Evolutionary conservation across 2,329 filamentous ascomycete genomes (phyloP).

Genomic region (Neoarthrinium moseri): DNA sequence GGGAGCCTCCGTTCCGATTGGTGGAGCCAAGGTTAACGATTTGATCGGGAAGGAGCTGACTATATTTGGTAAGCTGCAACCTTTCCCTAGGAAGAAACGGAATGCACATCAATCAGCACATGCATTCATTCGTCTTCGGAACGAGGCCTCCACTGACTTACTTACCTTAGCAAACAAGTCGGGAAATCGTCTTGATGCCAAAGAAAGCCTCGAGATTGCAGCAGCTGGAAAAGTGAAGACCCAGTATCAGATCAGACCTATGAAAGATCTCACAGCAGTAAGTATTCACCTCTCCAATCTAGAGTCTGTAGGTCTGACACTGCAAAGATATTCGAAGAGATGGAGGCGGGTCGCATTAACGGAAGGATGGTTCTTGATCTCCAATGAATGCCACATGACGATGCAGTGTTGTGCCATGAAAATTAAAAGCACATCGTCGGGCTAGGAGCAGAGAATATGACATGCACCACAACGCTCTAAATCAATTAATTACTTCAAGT

Average conservation of each 20-base stretch:
- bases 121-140: too few relatives aligned
- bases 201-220: conserved; percentile 46
- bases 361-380: conserved; percentile 48
- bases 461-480: too few relatives aligned
- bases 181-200: conserved; percentile 48
- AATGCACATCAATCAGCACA: too few relatives aligned
- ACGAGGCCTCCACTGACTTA: too few relatives aligned
- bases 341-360: conserved; percentile 40
- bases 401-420: too few relatives aligned
- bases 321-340: conserved; percentile 43
- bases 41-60: conserved; percentile 40
- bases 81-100: too few relatives aligned
- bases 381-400: too few relatives aligned
- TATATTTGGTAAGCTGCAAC: conserved; percentile 25
- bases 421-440: too few relatives aligned
- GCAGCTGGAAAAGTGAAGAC: conserved; percentile 42
- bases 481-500: too few relatives aligned
- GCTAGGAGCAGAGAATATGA: too few relatives aligned
- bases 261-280: conserved; percentile 1
- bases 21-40: conserved; percentile 36
- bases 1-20: conserved; percentile 40
- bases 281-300: conserved; percentile 30
- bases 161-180: neutral
- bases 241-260: neutral
- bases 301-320: conserved; percentile 45